Conservation (phyloP, 495 filamentous ascomycete genomes). For the Podospora bellae-mahoneyi region DNA sequence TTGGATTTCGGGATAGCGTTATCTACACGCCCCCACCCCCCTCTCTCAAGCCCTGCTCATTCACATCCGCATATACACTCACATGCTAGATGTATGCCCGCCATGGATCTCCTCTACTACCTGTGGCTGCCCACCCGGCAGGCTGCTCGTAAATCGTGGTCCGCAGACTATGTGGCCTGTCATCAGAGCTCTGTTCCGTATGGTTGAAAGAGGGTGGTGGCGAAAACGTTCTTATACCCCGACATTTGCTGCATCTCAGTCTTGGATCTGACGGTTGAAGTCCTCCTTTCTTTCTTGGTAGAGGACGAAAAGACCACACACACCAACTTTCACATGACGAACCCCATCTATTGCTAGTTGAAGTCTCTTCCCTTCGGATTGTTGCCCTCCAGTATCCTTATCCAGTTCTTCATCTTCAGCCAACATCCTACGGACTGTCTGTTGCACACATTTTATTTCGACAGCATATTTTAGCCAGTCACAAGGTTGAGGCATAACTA, state of each 20-base stretch:
- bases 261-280: not conserved
- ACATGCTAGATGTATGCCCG: not conserved
- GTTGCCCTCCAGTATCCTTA: not conserved
- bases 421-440: not conserved
- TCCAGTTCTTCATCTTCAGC: not conserved
- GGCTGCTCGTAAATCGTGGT: not conserved
- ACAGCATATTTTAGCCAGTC: too few species aligned
- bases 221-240: not conserved
- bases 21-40: not conserved
- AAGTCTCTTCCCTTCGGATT: not conserved
- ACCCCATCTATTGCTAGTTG: not conserved
- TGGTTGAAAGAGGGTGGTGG: not conserved
- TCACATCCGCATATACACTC: not conserved
- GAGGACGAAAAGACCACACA: not conserved
- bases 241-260: not conserved
- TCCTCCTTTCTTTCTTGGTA: not conserved
- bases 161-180: not conserved
- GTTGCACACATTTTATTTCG: not conserved
- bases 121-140: not conserved
- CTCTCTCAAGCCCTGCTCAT: not conserved
- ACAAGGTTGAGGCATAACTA: not conserved
- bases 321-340: not conserved
- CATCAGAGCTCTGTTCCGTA: not conserved
- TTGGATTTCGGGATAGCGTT: not conserved
- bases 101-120: not conserved